Percentiles rank a stretch among this genome's conserved stretches.
phyloP scores from a whole-genome alignment of 768 basidiomycete species.

The Asterophora lycoperdoides region DNA sequence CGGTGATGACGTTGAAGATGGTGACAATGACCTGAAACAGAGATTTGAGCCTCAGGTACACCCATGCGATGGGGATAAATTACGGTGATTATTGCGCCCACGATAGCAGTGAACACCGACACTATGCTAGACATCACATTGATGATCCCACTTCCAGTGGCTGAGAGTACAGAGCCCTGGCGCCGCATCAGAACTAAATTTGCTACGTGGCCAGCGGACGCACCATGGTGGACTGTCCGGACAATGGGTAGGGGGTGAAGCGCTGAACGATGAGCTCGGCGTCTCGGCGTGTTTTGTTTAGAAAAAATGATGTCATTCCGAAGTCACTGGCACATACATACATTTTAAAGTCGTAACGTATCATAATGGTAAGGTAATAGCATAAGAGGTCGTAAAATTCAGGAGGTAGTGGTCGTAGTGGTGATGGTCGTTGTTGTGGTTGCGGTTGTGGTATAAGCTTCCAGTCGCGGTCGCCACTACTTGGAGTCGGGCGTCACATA shows the following conservation, averaged over 20 bases:
- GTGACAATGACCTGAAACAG: neutral
- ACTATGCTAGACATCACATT: slow-evolving; percentile 39
- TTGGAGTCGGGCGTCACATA: slow-evolving; percentile 16
- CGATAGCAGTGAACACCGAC: slow-evolving; percentile 49
- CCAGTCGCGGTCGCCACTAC: neutral
- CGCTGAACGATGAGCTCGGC: neutral
- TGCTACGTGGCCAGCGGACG: neutral
- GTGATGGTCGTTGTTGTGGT: too few species aligned
- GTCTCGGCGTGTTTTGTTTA: too few species aligned
- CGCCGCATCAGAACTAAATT: neutral
- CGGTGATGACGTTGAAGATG: neutral
- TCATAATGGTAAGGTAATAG: too few species aligned
- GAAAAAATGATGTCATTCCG: neutral
- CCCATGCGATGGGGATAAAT: slow-evolving; percentile 16
- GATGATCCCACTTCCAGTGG: slow-evolving; percentile 38
- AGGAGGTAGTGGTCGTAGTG: too few species aligned
- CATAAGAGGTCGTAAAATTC: too few species aligned
- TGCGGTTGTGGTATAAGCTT: too few species aligned
- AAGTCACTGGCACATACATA: too few species aligned
- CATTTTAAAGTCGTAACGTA: too few species aligned
- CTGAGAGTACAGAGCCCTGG: slow-evolving; percentile 58
- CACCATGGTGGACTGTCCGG: neutral
- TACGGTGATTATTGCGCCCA: slow-evolving; percentile 50
- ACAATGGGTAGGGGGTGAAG: neutral
- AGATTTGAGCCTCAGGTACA: neutral